Conservation (phyloP, 2,329 filamentous ascomycete species). For the Gaeumannomyces tritici region DNA sequence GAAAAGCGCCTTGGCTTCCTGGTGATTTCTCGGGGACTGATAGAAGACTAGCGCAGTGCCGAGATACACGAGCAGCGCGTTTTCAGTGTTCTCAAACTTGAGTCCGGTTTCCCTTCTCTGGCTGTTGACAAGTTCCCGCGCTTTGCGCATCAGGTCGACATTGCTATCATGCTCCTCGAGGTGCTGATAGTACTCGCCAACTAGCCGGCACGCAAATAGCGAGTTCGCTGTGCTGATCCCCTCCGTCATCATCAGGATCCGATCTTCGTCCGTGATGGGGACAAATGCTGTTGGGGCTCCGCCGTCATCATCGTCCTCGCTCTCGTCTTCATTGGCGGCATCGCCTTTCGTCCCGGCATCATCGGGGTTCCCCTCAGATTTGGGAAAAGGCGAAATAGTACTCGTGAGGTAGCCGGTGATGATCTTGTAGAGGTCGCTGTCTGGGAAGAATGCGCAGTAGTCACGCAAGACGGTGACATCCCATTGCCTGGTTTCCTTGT, state of each 20-base stretch:
- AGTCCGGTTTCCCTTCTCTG: conserved; percentile 61
- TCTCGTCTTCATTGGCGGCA: conserved; percentile 34
- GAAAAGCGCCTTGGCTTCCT: conserved; percentile 80
- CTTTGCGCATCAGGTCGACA: conserved; percentile 71
- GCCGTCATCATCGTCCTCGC: conserved; percentile 48
- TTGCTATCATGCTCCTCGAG: conserved; percentile 78
- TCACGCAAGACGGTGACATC: conserved; percentile 70
- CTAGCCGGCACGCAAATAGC: conserved; percentile 70
- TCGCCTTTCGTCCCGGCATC: conserved; percentile 14
- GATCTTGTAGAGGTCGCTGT: conserved; percentile 72
- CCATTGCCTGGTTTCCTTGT: conserved; percentile 63
- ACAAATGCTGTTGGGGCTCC: conserved; percentile 39
- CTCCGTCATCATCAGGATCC: conserved; percentile 70
- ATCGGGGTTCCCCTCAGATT: conserved; percentile 13
- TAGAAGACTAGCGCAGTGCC: conserved; percentile 86
- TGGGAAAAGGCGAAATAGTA: conserved; percentile 72
- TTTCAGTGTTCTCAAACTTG: conserved; percentile 56
- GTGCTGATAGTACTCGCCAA: conserved; percentile 74
- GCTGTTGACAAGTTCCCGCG: conserved; percentile 47
- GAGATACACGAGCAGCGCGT: conserved; percentile 67
- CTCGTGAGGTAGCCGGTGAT: conserved; percentile 76
- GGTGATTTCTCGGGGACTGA: conserved; percentile 81
- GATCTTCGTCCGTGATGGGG: conserved; percentile 64
- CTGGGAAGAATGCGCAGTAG: conserved; percentile 77
- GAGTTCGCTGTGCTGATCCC: conserved; percentile 61